These are phyloP conservation scores for Ceriops zippeliana DNA, from an alignment of 345 rosid genomes.

Conservation along the genomic window DNA sequence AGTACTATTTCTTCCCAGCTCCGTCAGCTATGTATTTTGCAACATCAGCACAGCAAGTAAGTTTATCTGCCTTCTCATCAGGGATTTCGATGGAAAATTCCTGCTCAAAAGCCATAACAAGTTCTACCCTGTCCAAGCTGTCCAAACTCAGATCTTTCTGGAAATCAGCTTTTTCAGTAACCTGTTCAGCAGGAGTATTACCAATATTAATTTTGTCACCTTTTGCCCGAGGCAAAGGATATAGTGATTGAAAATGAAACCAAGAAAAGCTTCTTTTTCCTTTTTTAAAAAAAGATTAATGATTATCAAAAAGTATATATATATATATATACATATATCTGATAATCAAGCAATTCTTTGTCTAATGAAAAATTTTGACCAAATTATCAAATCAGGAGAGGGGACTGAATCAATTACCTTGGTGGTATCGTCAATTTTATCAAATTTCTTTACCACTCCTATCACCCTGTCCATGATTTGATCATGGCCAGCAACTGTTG, in stretches of 20 bases:
- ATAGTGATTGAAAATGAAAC: background rate
- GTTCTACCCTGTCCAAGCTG: conserved; percentile 64
- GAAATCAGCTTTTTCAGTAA: conserved; percentile 57
- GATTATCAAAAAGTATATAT: background rate
- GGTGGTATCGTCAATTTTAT: conserved; percentile 47
- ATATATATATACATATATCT: background rate
- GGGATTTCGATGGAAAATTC: conserved; percentile 63
- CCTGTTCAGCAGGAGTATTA: conserved; percentile 28
- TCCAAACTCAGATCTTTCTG: conserved; percentile 59
- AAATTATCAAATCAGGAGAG: background rate
- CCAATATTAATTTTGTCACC: background rate
- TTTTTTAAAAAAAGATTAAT: background rate
- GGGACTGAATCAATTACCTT: conserved; percentile 34
- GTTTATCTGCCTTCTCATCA: conserved; percentile 57
- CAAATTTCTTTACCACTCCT: conserved; percentile 51
- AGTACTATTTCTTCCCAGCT: conserved; percentile 19
- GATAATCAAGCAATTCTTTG: background rate
- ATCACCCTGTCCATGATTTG: conserved; percentile 42
- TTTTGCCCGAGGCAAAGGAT: background rate
- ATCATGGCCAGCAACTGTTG: conserved; percentile 24
- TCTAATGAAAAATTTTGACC: no score
- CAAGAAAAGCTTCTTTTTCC: background rate
- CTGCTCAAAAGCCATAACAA: conserved; percentile 68
- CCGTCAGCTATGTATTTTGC: conserved; percentile 46
- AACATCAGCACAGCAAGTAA: conserved; percentile 58